A percentile compares a stretch with the other conserved stretches of the same genome.
Conservation (phyloP, 1,139 yeast species). For the Suhomyces yuchorum region DNA sequence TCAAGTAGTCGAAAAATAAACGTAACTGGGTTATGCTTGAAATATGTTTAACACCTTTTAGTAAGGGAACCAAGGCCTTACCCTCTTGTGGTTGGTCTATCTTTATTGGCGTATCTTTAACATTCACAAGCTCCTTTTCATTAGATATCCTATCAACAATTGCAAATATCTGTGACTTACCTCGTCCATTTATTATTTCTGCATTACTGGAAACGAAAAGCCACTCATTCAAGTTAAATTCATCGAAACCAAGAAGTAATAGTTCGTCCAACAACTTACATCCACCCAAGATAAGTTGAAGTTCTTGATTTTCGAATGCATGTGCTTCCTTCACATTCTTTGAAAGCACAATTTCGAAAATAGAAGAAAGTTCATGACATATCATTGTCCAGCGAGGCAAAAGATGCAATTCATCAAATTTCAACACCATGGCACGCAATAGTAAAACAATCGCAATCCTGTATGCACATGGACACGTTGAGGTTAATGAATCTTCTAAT, state of each 20-base stretch:
- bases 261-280: conserved; percentile 80
- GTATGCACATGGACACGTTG: conserved; percentile 35
- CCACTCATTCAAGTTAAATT: conserved; percentile 84
- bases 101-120: conserved; percentile 37
- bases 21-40: conserved; percentile 55
- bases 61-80: conserved; percentile 43
- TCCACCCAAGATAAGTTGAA: conserved; percentile 53
- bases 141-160: conserved; percentile 52
- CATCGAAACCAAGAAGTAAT: conserved; percentile 68
- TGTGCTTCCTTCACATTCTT: conserved; percentile 33
- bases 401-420: conserved; percentile 64
- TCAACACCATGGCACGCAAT: conserved; percentile 63
- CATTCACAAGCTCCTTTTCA: conserved; percentile 40
- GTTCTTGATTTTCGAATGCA: conserved; percentile 37
- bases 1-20: conserved; percentile 69
- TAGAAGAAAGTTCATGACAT: conserved; percentile 57
- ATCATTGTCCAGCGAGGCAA: conserved; percentile 72
- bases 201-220: conserved; percentile 73
- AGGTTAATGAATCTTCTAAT: conserved; percentile 45
- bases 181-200: conserved; percentile 54
- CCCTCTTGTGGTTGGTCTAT: conserved; percentile 25
- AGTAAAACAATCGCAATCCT: conserved; percentile 55
- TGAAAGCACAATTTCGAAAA: conserved; percentile 46
- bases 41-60: conserved; percentile 47
- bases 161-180: conserved; percentile 38